Conservation (phyloP, 208 protist genomes). For the Lotmaria passim region DNA sequence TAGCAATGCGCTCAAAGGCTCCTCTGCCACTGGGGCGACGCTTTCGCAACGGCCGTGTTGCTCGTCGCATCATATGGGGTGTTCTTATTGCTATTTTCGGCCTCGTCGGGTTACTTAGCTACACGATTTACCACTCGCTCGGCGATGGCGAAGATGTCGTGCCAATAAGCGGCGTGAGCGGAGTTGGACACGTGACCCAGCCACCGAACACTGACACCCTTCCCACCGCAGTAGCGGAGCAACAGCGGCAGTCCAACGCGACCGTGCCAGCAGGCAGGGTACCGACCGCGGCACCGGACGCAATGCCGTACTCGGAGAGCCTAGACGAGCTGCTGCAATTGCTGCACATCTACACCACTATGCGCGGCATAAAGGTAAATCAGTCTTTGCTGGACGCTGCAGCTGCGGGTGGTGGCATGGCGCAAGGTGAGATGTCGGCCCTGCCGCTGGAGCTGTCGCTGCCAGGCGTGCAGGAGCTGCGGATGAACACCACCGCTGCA, state of each 20-base stretch:
- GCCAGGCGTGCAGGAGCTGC: slow-evolving; percentile 1
- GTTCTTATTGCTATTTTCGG: background rate
- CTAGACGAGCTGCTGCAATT: slow-evolving; percentile 24
- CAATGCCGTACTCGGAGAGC: slow-evolving; percentile 20
- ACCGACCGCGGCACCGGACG: background rate
- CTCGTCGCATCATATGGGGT: background rate
- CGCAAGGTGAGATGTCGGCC: no score
- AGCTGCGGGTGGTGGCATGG: background rate
- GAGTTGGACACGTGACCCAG: background rate
- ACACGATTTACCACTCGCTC: slow-evolving; percentile 5
- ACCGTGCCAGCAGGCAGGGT: background rate
- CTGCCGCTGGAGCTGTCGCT: slow-evolving; percentile 7
- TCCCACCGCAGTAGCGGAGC: no score
- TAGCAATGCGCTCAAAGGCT: slow-evolving; percentile 10
- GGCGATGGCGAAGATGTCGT: background rate
- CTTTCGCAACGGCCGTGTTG: slow-evolving; percentile 7
- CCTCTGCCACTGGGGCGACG: slow-evolving; percentile 9
- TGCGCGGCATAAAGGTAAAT: slow-evolving; percentile 16
- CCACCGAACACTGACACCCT: background rate
- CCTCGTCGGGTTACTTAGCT: background rate
- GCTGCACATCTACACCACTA: slow-evolving; percentile 20
- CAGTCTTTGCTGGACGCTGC: background rate
- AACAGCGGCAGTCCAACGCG: background rate
- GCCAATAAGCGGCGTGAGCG: background rate
- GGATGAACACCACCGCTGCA: background rate